These are phyloP conservation scores for Peronospora destructor DNA, from an alignment of 352 stramenopile genomes.

Conservation along the genomic window DNA sequence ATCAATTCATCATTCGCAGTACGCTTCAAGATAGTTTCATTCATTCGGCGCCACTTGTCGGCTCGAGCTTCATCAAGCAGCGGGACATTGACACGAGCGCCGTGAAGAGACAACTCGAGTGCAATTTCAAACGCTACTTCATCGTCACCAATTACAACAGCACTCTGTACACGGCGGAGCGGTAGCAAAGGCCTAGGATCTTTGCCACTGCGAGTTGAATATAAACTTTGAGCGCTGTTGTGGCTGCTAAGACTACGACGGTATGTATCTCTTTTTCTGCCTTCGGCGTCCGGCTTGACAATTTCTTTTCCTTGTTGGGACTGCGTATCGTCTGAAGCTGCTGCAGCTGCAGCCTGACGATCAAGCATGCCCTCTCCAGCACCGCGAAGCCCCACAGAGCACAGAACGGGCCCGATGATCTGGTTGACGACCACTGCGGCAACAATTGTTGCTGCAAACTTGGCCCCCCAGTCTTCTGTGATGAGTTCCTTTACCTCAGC, in stretches of 20 bases:
- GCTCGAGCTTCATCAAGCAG: conserved; percentile 50
- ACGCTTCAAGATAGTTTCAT: conserved; percentile 45
- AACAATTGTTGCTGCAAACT: conserved; percentile 59
- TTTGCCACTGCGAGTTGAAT: conserved; percentile 21
- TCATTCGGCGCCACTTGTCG: conserved; percentile 58
- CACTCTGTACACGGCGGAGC: conserved; percentile 40
- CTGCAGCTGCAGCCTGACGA: conserved; percentile 16
- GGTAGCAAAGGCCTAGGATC: conserved; percentile 40
- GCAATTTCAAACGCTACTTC: conserved; percentile 55
- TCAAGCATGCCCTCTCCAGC: conserved; percentile 41
- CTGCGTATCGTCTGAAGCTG: conserved; percentile 5
- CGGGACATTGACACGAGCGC: conserved; percentile 48
- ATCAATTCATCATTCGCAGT: conserved; percentile 55
- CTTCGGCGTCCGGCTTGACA: conserved; percentile 8
- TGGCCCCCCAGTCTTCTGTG: conserved; percentile 43
- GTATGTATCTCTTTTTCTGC: conserved; percentile 9
- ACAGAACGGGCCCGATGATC: conserved; percentile 53
- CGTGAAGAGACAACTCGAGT: conserved; percentile 53
- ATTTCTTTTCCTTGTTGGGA: conserved; percentile 7
- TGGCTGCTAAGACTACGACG: conserved; percentile 13
- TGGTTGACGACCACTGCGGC: conserved; percentile 61
- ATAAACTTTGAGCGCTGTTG: conserved; percentile 12
- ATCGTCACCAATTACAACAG: conserved; percentile 53
- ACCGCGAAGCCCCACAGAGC: conserved; percentile 39
- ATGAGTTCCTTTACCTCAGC: conserved; percentile 53